Evolutionary conservation across 768 basidiomycete genomes (phyloP), one percentile per base, ranked within the genome.

Genomic region (Tulasnella sp.): DNA sequence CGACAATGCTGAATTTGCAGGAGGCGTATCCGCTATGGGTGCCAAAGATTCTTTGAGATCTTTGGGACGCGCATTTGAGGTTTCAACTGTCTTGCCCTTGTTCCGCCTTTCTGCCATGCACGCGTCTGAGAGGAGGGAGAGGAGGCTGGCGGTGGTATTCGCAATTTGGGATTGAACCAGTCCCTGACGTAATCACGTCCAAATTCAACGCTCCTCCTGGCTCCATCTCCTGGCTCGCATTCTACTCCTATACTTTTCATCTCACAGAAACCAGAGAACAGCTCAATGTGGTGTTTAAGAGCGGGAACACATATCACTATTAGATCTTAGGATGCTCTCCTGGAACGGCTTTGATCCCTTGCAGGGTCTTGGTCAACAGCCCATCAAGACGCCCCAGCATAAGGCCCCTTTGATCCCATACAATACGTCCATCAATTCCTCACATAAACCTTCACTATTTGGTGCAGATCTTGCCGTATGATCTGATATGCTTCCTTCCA

Each of bases 371-470:
- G 11, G 61, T 29, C 44, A 55, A 26, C 48, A 40, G 10, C 48
- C 73, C 74, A 74, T 74, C 3, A 55, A 23, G 18, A 74, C 55
- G 23, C 74, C 74, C 46, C 51, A n/a, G 35, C 74, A 40, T 51
- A 74, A 3, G 73, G 73, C 32, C 73, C 48, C 74, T 55, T 48
- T 40, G 10, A 55, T 23, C 10, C 5, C n/a, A 32, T 44, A 44
- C 44, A 44, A 44, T 13, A 16, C 16, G 16, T 26, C 26, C 11
- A n/a, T 74, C 20, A 39, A 37, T 29, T 7, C 29, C 32, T 42
- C 1, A 74, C 44, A 20, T 46, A 9, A 23, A 15, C 20, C 20
- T 29, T 48, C 42, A 13, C 5, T 18, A 6, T n/a, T n/a, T 18
- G 29, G 13, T 23, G 51, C 23, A 37, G 11, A 32, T 35, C 46